A percentile compares a stretch with the other conserved stretches of the same genome.
Evolutionary conservation across 257 asterid genomes (phyloP).

Genomic region (Haberlea rhodopensis): DNA sequence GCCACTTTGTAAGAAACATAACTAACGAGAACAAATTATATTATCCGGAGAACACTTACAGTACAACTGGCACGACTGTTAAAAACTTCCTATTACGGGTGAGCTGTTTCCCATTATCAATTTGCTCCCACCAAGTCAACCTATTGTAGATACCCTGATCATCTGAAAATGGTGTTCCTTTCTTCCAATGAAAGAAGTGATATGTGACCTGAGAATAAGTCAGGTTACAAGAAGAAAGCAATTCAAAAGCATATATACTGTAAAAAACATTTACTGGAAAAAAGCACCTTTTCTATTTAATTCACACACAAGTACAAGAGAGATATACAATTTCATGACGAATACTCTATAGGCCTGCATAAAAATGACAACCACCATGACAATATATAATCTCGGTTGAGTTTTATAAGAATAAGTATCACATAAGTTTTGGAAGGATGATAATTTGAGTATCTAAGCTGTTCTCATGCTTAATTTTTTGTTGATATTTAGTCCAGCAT

Average conservation of each 20-base stretch:
- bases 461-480: neutral
- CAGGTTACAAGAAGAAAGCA: neutral
- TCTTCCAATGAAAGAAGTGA: slow-evolving; percentile 11
- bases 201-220: neutral
- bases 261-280: neutral
- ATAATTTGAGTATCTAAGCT: neutral
- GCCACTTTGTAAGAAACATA: too few relatives aligned
- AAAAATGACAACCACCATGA: neutral
- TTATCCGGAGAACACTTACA: neutral
- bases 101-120: slow-evolving; percentile 12
- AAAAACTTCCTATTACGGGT: slow-evolving; percentile 13
- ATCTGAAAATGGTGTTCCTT: slow-evolving; percentile 14
- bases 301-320: neutral
- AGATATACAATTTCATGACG: neutral
- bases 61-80: neutral
- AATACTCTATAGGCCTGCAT: neutral
- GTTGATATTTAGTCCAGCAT: too few relatives aligned
- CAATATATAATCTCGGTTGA: neutral
- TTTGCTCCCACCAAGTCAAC: slow-evolving; percentile 21
- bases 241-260: neutral
- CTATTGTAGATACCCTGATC: slow-evolving; percentile 11
- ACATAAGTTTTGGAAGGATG: neutral
- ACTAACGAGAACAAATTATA: neutral
- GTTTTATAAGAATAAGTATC: neutral
- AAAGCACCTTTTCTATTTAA: neutral